These are phyloP conservation scores for Hypholoma sublateritium DNA, from an alignment of 768 basidiomycete species.

Conservation along the genomic window DNA sequence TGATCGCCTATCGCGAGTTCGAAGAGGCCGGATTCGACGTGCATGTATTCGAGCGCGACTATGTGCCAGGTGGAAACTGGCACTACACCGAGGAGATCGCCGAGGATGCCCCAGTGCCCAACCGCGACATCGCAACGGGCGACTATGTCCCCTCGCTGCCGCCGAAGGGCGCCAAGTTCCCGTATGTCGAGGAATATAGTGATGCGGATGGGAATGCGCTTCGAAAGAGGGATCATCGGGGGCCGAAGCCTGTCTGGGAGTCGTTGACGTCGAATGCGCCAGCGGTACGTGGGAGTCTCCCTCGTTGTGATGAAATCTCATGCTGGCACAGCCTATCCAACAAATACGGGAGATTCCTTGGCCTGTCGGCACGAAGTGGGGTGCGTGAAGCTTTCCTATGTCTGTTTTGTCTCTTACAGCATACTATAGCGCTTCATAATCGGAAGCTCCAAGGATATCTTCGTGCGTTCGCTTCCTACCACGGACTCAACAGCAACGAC, in stretches of 20 bases:
- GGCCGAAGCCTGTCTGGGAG: conserved; percentile 38
- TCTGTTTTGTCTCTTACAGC: not conserved
- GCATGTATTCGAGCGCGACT: conserved; percentile 38
- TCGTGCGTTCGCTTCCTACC: conserved; percentile 40
- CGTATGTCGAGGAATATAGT: conserved; percentile 26
- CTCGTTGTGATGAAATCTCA: not conserved
- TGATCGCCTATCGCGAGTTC: conserved; percentile 36
- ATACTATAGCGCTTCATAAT: conserved; percentile 30
- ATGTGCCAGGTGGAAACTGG: conserved; percentile 40
- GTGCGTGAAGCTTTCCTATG: conserved; percentile 16
- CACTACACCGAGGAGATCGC: conserved; percentile 40
- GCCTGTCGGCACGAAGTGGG: conserved; percentile 32
- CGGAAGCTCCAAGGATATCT: conserved; percentile 35
- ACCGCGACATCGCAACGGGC: conserved; percentile 26
- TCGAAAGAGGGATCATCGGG: conserved; percentile 29
- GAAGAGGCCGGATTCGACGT: conserved; percentile 33
- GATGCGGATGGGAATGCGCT: conserved; percentile 19
- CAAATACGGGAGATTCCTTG: conserved; percentile 32
- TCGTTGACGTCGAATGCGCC: conserved; percentile 34
- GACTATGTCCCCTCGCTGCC: conserved; percentile 38
- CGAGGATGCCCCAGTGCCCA: conserved; percentile 35
- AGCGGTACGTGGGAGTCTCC: conserved; percentile 22
- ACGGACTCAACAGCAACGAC: conserved; percentile 43
- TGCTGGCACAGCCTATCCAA: conserved; percentile 20
- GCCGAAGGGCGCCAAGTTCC: conserved; percentile 26